Base-by-base conservation (phyloP, 371 early-diverging fungal species). In the Conidiobolus coronatus region DNA sequence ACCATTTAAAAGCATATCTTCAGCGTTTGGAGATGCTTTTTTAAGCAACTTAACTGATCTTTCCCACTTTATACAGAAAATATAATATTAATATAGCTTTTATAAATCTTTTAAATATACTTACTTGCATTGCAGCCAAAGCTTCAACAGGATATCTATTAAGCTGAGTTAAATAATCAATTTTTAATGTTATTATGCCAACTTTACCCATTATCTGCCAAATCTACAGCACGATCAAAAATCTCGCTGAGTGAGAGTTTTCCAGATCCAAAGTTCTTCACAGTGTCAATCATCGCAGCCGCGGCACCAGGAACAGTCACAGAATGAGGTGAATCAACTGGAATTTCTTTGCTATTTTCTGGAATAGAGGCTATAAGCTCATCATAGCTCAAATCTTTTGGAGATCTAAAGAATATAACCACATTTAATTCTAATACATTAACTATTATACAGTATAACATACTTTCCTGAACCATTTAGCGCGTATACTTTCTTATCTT, bases 281-380 rank as follows among this genome's bases (percentile, higher is more conserved):
- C 59, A 1, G 79, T 73, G 45, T 83, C 79, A 8, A 70, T 65
- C 74, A 85, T 77, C 1, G 79, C 83, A 17, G 73, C 70, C 4
- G 81, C 73, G 19, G 86, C 84, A n/a, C 87, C 85, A 6, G 90
- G 93, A 9, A 89, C 79, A 7, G 81, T 84, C 15, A 78, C 68
- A 1, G 74, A 56, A 54, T 77, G 67, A 18, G 69, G 58, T 40
- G 67, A 71, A 43, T 19, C 40, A 8, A 24, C 42, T 19, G 81
- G 73, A 18, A 77, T 55, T 13, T 51, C 37, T 6, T 42, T 36
- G n/a, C 56, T 65, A 2, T 45, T 46, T 33, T 58, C 45, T 1
- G 65, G 65, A 49, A 55, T 52, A 20, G 50, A 49, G 4, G 49
- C 49, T 13, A 49, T 56, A 18, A 67, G 63, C 50, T 54, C 42